These are phyloP conservation scores for Beauveria rudraprayagi DNA, from an alignment of 2,329 filamentous ascomycete species.

Conservation along the genomic window DNA sequence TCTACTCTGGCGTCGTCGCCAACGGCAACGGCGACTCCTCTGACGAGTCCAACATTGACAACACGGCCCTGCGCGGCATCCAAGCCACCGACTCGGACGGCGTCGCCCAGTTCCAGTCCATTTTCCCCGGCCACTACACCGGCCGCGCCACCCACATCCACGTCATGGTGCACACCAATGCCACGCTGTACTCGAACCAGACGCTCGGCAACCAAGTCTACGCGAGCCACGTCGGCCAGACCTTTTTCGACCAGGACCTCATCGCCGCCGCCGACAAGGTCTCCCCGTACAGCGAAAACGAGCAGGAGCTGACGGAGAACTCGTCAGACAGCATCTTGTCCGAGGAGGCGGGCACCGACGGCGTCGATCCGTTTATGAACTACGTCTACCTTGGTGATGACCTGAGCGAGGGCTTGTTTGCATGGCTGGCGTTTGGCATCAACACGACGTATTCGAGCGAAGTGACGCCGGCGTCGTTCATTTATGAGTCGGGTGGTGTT, in stretches of 20 bases:
- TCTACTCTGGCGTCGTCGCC: constrained; percentile 33
- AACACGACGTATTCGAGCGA: constrained; percentile 23
- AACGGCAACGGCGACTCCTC: constrained; percentile 36
- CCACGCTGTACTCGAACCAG: constrained; percentile 24
- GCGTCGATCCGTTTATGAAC: constrained; percentile 50
- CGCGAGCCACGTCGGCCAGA: constrained; percentile 54
- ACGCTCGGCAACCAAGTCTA: constrained; percentile 27
- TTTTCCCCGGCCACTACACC: constrained; percentile 38
- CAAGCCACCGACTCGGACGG: constrained; percentile 33
- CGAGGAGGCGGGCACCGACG: constrained; percentile 35
- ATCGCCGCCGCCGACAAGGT: constrained; percentile 41
- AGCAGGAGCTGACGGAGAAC: constrained; percentile 40
- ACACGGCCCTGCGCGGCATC: constrained; percentile 29
- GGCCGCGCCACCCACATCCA: constrained; percentile 42
- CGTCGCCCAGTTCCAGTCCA: constrained; percentile 33
- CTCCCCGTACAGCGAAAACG: constrained; percentile 40
- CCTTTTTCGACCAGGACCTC: constrained; percentile 55
- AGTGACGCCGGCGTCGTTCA: constrained; percentile 24
- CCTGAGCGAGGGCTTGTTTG: constrained; percentile 43
- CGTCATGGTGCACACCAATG: constrained; percentile 30
- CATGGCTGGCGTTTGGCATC: constrained; percentile 47
- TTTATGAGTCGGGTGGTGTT: constrained; percentile 26
- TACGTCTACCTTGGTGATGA: constrained; percentile 49
- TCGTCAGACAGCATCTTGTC: constrained; percentile 41
- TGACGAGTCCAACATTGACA: constrained; percentile 24